Conservation (phyloP, 345 rosid species). For the Acer saccharum region DNA sequence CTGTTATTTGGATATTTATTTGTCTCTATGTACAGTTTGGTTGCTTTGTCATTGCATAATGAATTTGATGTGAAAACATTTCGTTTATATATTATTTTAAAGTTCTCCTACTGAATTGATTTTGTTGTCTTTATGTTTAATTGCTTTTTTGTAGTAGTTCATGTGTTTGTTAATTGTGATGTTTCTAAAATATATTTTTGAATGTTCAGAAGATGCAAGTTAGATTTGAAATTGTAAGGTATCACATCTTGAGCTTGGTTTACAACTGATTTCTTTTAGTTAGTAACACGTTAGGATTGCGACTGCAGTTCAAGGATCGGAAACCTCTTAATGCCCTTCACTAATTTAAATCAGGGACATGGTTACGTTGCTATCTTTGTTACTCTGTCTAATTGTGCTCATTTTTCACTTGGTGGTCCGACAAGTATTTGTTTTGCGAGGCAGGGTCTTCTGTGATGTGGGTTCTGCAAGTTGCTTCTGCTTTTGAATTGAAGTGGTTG, state of each 20-base stretch:
- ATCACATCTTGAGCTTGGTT: too few relatives aligned
- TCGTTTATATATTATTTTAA: background rate
- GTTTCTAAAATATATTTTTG: background rate
- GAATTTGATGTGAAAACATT: slow-evolving; percentile 17
- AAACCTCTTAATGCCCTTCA: too few relatives aligned
- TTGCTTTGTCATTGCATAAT: slow-evolving; percentile 9
- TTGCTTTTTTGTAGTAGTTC: background rate
- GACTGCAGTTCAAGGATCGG: background rate
- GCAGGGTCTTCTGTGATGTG: background rate
- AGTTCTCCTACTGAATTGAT: background rate
- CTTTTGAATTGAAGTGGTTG: background rate
- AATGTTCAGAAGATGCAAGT: background rate
- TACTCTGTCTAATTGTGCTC: too few relatives aligned
- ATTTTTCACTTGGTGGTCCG: too few relatives aligned
- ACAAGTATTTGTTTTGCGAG: background rate
- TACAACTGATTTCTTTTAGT: too few relatives aligned
- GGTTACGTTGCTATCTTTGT: too few relatives aligned
- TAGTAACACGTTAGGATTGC: background rate
- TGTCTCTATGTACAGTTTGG: slow-evolving; percentile 25
- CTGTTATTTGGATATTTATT: slow-evolving; percentile 3
- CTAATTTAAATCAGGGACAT: too few relatives aligned
- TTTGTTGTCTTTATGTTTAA: background rate
- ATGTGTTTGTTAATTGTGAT: background rate
- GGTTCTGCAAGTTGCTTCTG: background rate
- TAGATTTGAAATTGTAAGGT: too few relatives aligned